A percentile compares a stretch with the other conserved stretches of the same genome.
Conservation (phyloP, 2,329 filamentous ascomycete species). For the Thelonectria rubi region DNA sequence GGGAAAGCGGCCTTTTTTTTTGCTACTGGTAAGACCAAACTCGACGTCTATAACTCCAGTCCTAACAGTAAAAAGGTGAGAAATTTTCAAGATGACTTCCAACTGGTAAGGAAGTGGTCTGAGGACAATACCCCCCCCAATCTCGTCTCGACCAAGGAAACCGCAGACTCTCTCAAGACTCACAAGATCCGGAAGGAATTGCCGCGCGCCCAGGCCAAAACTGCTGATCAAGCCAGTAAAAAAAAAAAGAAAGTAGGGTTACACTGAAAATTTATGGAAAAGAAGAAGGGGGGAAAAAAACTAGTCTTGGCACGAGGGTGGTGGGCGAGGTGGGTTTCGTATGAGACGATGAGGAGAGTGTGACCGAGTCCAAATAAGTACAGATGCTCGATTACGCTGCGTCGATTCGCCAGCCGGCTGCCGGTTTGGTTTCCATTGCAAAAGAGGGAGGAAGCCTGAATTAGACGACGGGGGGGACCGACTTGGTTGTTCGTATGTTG, state of each 20-base stretch:
- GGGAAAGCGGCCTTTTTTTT: no score
- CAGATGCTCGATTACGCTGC: not conserved
- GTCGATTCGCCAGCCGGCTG: no score
- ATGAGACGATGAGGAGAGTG: not conserved
- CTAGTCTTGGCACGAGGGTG: constrained; percentile 18
- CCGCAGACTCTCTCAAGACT: not conserved
- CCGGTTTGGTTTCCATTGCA: no score
- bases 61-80: no score
- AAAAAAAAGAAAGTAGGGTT: not conserved
- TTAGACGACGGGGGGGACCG: not conserved
- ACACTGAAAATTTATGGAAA: not conserved
- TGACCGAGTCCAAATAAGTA: not conserved
- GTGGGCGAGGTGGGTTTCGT: constrained; percentile 5
- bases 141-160: not conserved
- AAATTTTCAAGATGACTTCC: no score
- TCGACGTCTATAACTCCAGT: no score
- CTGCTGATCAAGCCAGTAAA: constrained; percentile 26
- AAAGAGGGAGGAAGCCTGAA: not conserved
- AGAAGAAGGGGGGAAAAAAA: not conserved
- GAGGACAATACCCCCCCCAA: no score
- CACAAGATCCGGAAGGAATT: constrained; percentile 13
- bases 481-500: not conserved
- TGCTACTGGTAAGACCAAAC: no score
- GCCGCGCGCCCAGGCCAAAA: constrained; percentile 27
- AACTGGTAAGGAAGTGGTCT: no score